Conservation (phyloP, 805 yeast genomes). For the Saccharomycopsis fermentans region DNA sequence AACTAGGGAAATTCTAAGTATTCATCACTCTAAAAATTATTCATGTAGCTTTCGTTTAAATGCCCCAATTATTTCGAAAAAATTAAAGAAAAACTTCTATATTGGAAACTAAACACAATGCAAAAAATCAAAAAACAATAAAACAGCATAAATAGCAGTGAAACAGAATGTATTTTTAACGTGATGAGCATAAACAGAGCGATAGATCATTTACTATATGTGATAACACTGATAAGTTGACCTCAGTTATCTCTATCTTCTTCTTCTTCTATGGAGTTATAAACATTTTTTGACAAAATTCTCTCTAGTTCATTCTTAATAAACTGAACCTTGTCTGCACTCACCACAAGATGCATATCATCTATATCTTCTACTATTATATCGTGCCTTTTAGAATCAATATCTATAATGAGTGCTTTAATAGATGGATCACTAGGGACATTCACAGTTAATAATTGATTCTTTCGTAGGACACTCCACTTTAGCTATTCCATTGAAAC, state of each 20-base stretch:
- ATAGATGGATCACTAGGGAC: constrained; percentile 78
- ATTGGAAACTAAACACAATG: too few relatives aligned
- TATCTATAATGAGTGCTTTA: constrained; percentile 70
- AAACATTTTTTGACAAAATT: constrained; percentile 71
- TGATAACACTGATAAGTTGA: background rate
- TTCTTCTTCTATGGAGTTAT: constrained; percentile 48
- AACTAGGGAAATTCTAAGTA: background rate
- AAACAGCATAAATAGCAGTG: too few relatives aligned
- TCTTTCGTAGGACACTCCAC: background rate
- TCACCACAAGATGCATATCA: constrained; percentile 81
- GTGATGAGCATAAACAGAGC: too few relatives aligned
- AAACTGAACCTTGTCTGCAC: constrained; percentile 61
- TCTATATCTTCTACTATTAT: constrained; percentile 76
- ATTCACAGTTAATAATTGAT: background rate
- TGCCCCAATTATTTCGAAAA: too few relatives aligned
- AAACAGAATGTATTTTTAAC: too few relatives aligned
- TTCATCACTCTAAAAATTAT: background rate
- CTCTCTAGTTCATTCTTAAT: constrained; percentile 71
- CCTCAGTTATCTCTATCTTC: constrained; percentile 21
- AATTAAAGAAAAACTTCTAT: too few relatives aligned
- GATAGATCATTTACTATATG: too few relatives aligned
- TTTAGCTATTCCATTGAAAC: too few relatives aligned
- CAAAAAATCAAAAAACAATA: too few relatives aligned
- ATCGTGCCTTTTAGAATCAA: constrained; percentile 69
- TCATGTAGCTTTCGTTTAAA: too few relatives aligned